Evolutionary conservation across 805 yeast species (phyloP), one percentile per base, ranked within the genome.

Genomic region (Candida ascalaphidarum): DNA sequence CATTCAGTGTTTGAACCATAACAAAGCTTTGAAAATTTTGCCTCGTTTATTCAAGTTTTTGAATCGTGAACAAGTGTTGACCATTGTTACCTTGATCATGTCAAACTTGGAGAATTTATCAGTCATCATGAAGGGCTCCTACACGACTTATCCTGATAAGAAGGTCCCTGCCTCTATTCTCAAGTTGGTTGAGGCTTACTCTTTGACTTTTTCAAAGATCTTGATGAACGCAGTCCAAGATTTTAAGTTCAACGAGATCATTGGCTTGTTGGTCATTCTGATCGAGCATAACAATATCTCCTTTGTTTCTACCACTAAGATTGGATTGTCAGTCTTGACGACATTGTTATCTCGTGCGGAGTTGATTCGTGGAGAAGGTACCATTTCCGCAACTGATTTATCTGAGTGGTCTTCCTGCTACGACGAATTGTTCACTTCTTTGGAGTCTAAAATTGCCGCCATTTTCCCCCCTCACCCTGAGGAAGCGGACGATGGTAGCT

Each of bases 311-410:
- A 71, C 80, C 4, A 71, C 79, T 25, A 83, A 81, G 55, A 71
- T 84, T 40, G 96, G 97, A 13, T 71, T 86, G 43, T 80, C 95
- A 9, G 64, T 89, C 32, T 70, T 89, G 30, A 89, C 96, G 0
- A 83, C 94, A n/a, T 63, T 89, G 37, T 75, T 88, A 33, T 84
- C 96, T 4, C 75, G 96, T 45, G 89, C 95, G 19, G 96, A 89
- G 53, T 71, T 88, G 44, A 81, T 89, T 46, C 79, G 80, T 46
- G 96, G 94, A 50, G 95, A 88, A 48, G 77, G 76, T 16, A 59
- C 50, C 40, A 72, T 55, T 39, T 63, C 65, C 21, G 75, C 72
- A 4, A 68, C 71, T 22, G 80, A 71, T 42, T 52, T 73, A 34
- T 65, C 74, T 4, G 74, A 66, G 42, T 88, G 96, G 96, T 69